Conservation (phyloP, 441 rosid species). For the Adansonia grandidieri region DNA sequence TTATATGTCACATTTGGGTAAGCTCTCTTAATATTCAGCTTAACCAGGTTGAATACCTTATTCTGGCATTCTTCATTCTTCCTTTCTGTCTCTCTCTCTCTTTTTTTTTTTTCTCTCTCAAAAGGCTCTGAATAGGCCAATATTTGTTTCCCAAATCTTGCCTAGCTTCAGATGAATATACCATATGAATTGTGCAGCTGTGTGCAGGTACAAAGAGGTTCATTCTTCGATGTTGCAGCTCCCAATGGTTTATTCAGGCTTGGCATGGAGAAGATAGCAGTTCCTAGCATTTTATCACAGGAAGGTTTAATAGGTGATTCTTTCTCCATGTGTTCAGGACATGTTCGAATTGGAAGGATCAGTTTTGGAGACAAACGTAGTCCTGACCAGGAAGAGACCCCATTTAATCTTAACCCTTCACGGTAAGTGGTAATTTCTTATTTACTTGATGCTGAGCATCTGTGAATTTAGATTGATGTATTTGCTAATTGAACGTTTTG, state of each 20-base stretch:
- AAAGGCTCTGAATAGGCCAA: slow-evolving; percentile 14
- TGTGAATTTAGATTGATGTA: slow-evolving; percentile 13
- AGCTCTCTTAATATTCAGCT: slow-evolving; percentile 33
- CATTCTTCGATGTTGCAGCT: slow-evolving; percentile 74
- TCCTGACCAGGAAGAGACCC: slow-evolving; percentile 45
- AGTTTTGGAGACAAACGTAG: slow-evolving; percentile 68
- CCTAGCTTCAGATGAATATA: slow-evolving; percentile 36
- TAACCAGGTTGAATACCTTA: background rate
- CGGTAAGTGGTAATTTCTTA: slow-evolving; percentile 57
- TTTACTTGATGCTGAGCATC: slow-evolving; percentile 31
- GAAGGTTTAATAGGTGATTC: slow-evolving; percentile 63
- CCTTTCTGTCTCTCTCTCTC: background rate
- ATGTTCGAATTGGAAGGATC: slow-evolving; percentile 64
- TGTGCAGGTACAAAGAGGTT: slow-evolving; percentile 77
- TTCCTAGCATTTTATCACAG: slow-evolving; percentile 65
- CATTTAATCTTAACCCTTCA: slow-evolving; percentile 56
- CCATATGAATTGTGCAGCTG: slow-evolving; percentile 58
- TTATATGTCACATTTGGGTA: slow-evolving; percentile 81
- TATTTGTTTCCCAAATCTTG: slow-evolving; percentile 16
- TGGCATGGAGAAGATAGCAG: slow-evolving; percentile 73
- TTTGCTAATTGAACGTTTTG: slow-evolving; percentile 17
- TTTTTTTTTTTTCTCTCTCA: no score
- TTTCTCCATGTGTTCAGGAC: slow-evolving; percentile 73
- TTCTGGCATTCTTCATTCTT: slow-evolving; percentile 5
- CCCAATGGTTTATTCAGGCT: slow-evolving; percentile 71